Evolutionary conservation across 805 yeast species (phyloP).

Genomic region (Clavispora phyllophila): DNA sequence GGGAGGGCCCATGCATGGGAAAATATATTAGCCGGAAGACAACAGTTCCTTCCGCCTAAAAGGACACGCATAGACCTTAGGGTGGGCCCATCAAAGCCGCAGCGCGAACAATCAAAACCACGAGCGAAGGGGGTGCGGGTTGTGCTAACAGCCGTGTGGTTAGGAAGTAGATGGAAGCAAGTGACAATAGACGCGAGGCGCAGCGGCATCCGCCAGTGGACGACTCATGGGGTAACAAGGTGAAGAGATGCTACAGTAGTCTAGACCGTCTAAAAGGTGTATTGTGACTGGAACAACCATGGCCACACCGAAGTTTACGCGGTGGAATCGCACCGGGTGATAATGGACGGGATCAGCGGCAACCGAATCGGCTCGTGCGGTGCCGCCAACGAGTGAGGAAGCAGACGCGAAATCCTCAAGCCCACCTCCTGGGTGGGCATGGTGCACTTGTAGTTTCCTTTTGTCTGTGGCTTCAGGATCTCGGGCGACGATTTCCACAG

Average conservation of each 20-base stretch:
- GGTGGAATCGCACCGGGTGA: background rate
- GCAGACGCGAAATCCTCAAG: background rate
- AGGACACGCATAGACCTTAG: no score
- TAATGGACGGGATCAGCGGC: conserved; percentile 10
- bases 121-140: background rate
- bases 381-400: background rate
- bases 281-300: background rate
- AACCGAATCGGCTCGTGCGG: conserved; percentile 2
- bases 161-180: background rate
- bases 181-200: background rate
- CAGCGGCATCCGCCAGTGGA: background rate
- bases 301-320: background rate
- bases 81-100: no score
- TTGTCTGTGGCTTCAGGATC: background rate
- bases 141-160: background rate
- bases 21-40: background rate
- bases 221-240: background rate
- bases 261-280: background rate
- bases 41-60: no score
- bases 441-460: background rate
- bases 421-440: background rate
- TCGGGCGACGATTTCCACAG: background rate
- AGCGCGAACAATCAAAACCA: no score
- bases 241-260: background rate
- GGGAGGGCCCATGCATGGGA: background rate